These are phyloP conservation scores for Neofusicoccum laricinum DNA, from an alignment of 2,329 filamentous ascomycete genomes.

Conservation along the genomic window DNA sequence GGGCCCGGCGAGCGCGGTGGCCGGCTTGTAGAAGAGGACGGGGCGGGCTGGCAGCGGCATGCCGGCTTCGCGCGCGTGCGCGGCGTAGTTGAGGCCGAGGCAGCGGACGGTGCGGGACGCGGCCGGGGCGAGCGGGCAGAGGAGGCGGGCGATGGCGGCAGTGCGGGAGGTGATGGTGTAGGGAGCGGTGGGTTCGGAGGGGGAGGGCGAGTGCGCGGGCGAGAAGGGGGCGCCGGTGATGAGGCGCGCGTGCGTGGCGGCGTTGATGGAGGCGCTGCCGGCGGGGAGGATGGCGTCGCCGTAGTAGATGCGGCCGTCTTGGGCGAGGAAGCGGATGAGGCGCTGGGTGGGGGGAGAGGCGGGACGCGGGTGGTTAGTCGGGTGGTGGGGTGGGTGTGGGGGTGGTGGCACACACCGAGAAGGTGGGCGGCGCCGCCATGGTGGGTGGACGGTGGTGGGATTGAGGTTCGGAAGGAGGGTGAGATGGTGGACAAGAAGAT, in stretches of 20 bases:
- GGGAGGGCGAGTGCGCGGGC: constrained; percentile 53
- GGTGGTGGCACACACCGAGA: neutral
- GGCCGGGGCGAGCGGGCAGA: constrained; percentile 47
- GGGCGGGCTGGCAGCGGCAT: constrained; percentile 69
- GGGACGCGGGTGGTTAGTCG: neutral
- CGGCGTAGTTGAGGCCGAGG: constrained; percentile 28
- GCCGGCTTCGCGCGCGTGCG: constrained; percentile 43
- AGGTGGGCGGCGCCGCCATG: neutral
- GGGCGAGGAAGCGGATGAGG: constrained; percentile 31
- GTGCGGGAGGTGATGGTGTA: neutral
- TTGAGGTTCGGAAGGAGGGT: neutral
- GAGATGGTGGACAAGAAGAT: no score
- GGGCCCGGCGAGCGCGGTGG: constrained; percentile 64
- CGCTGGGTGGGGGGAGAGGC: constrained; percentile 19
- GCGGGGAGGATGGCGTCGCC: constrained; percentile 60
- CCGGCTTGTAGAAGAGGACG: constrained; percentile 71
- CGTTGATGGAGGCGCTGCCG: constrained; percentile 59
- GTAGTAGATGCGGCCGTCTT: constrained; percentile 29
- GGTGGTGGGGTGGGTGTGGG: neutral
- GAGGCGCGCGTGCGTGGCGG: constrained; percentile 59
- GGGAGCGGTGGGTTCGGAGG: constrained; percentile 58
- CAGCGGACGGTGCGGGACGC: constrained; percentile 14
- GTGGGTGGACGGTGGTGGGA: neutral
- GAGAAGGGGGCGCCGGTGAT: constrained; percentile 67
- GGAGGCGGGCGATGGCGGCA: constrained; percentile 44